Evolutionary conservation across 2,329 filamentous ascomycete genomes (phyloP).

Genomic region (Huntiella omanensis): DNA sequence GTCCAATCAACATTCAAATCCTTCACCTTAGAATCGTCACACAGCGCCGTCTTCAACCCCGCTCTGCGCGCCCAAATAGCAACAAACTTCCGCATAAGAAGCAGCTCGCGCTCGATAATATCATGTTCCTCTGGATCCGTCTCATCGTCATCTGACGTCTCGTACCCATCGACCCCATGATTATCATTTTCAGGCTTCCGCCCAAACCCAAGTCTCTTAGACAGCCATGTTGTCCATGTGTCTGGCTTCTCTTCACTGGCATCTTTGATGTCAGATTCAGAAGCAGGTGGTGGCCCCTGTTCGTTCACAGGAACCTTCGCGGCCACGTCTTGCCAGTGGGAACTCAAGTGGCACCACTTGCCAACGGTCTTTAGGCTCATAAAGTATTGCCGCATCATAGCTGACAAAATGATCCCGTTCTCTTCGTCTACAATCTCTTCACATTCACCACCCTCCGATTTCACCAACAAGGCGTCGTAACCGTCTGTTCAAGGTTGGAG

Average conservation of each 20-base stretch:
- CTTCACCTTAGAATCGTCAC: constrained; percentile 36
- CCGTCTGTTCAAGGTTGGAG: constrained; percentile 35
- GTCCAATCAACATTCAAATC: constrained; percentile 58
- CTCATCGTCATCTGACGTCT: constrained; percentile 10
- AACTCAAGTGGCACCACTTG: constrained; percentile 55
- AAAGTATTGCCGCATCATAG: constrained; percentile 79
- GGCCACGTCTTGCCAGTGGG: constrained; percentile 50
- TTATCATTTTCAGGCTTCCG: constrained; percentile 9
- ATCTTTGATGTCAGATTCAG: constrained; percentile 13
- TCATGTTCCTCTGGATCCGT: constrained; percentile 17
- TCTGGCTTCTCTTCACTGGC: constrained; percentile 19
- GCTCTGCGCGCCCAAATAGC: constrained; percentile 55
- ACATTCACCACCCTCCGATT: constrained; percentile 55
- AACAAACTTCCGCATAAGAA: constrained; percentile 49
- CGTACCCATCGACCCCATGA: constrained; percentile 11
- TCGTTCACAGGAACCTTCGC: constrained; percentile 15
- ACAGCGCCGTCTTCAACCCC: constrained; percentile 35
- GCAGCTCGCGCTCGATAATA: constrained; percentile 34
- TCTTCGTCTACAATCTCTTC: constrained; percentile 72
- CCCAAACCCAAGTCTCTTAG: constrained; percentile 3
- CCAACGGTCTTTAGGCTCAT: constrained; percentile 68
- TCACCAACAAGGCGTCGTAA: constrained; percentile 55
- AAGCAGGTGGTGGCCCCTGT: constrained; percentile 14
- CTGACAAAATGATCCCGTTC: constrained; percentile 69
- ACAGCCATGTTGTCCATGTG: constrained; percentile 13